Conservation (phyloP, 805 yeast species). For the Candida oleophila region DNA sequence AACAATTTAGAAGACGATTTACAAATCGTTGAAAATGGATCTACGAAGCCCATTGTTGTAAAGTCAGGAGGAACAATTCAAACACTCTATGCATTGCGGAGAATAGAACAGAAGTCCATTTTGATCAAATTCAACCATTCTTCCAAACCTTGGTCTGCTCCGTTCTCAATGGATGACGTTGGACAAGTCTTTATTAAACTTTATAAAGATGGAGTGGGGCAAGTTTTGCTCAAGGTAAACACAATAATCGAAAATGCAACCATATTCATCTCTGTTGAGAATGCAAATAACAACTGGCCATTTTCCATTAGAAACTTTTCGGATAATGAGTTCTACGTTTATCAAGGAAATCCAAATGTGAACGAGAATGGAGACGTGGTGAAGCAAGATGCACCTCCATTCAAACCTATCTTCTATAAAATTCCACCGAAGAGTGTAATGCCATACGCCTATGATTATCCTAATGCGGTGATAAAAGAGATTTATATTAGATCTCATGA, state of each 20-base stretch:
- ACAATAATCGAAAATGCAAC: constrained; percentile 79
- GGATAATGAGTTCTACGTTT: constrained; percentile 80
- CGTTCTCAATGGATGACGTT: constrained; percentile 78
- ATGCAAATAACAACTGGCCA: constrained; percentile 86
- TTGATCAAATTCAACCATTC: constrained; percentile 57
- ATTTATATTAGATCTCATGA: constrained; percentile 70
- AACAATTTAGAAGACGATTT: constrained; percentile 60
- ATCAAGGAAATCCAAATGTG: constrained; percentile 75
- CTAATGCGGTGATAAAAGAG: constrained; percentile 85
- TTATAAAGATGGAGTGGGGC: constrained; percentile 61
- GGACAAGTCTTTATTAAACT: constrained; percentile 80
- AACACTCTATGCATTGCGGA: constrained; percentile 66
- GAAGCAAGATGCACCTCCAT: constrained; percentile 47
- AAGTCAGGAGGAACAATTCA: constrained; percentile 42
- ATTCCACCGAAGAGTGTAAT: constrained; percentile 89
- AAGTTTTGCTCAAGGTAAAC: constrained; percentile 68
- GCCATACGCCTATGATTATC: constrained; percentile 99
- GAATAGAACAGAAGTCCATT: constrained; percentile 57
- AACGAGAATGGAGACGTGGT: constrained; percentile 62
- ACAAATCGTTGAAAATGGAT: constrained; percentile 66
- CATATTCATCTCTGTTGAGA: constrained; percentile 68
- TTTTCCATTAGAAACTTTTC: constrained; percentile 87
- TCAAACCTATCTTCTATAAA: constrained; percentile 75
- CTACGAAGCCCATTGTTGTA: constrained; percentile 49
- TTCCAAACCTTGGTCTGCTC: constrained; percentile 77